Base-by-base conservation (phyloP, 495 filamentous ascomycete species). In the Xylaria longipes region DNA sequence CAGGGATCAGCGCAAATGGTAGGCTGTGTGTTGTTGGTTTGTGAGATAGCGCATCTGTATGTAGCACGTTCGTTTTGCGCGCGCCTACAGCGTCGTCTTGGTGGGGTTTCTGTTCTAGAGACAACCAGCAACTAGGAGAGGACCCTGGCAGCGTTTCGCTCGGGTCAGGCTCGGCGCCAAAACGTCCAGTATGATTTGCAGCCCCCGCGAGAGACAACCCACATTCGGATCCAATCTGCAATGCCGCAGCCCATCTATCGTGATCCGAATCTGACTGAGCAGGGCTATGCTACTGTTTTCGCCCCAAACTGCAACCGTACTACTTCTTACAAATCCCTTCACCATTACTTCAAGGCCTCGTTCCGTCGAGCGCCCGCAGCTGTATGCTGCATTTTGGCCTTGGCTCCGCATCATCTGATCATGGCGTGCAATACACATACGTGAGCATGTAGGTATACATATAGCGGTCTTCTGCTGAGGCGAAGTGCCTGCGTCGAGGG, bases 111-210 rank as follows among this genome's bases (percentile, higher is more conserved):
- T n/a, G 29, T 39, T 31, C 39, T 35, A 29, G 54, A 5, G 29
- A 20, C 54, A 8, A 5, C n/a, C 20, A 22, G 48, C n/a, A n/a
- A 1, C 11, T 12, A 41, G 8, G 3, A n/a, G 15, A 6, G n/a
- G 4, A 25, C 35, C 37, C 37, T 29, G 45, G 22, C 29, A 52
- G 33, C 65, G 48, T 41, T 17, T 67, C 65, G 65, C 46, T 56
- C 33, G 29, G 17, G n/a, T 31, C 65, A 27, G 65, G 65, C 46
- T 67, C 65, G 48, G 65, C 65, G 65, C 65, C 65, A 67, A 67
- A 56, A 41, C n/a, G 12, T 27, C 46, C 48, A 54, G 20, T 52
- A 50, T 41, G 29, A 50, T 50, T 66, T 52, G 41, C 62, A 31
- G 62, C 43, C 63, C 43, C 43, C 43, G 27, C 45, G 54, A n/a